These are phyloP conservation scores for Hypomontagnella monticulosa DNA, from an alignment of 495 filamentous ascomycete genomes.

Conservation along the genomic window DNA sequence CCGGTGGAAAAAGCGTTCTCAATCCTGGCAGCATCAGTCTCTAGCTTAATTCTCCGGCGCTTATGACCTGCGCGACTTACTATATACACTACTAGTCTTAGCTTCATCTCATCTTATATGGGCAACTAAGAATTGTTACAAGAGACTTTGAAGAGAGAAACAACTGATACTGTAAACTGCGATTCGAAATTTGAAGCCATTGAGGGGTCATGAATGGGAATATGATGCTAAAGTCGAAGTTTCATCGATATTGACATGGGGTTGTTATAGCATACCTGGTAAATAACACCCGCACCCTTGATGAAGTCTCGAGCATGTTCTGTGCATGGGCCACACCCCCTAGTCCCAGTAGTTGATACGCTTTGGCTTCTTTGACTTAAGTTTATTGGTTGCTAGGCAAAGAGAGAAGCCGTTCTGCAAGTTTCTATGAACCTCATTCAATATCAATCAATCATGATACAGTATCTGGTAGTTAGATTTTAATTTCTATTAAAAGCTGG, in stretches of 20 bases:
- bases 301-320: conserved; percentile 39
- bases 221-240: conserved; percentile 23
- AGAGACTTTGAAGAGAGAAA: not conserved
- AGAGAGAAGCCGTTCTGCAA: conserved; percentile 10
- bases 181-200: conserved; percentile 12
- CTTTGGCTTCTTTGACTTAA: conserved; percentile 17
- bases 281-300: conserved; percentile 33
- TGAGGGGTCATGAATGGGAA: conserved; percentile 17
- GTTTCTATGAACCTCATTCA: conserved; percentile 23
- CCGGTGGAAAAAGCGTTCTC: not conserved
- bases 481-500: not conserved
- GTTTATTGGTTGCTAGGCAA: conserved; percentile 36
- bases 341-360: conserved; percentile 24
- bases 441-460: conserved; percentile 8
- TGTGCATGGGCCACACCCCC: conserved; percentile 27
- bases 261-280: conserved; percentile 19
- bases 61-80: no score
- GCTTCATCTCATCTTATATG: no score
- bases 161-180: not conserved
- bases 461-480: not conserved
- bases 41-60: no score
- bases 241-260: conserved; percentile 35
- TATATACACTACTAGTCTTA: no score
- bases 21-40: not conserved
- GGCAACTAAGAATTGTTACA: not conserved